Base-by-base conservation (phyloP, 768 basidiomycete species). In the Macrocybe gigantea region DNA sequence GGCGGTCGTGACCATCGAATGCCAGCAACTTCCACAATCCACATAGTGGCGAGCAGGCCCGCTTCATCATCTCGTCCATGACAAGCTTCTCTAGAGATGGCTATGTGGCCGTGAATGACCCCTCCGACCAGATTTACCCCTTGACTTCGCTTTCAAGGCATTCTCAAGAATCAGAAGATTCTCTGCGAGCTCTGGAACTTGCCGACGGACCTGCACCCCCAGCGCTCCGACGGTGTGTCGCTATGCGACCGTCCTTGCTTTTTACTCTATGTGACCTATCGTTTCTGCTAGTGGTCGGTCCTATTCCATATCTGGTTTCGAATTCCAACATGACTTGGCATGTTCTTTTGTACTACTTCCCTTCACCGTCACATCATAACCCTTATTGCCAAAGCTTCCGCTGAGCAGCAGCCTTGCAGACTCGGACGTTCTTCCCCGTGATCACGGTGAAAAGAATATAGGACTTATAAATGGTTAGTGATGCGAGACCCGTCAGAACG, bases 171-270 rank as follows among this genome's bases (percentile, higher is more conserved):
- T 92, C 90, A 1, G 75, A 79, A 38, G 81, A 83, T 46, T 89
- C 88, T 11, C 68, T 94, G 47, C 79, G 88, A 47, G 85, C 85
- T 29, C 71, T 94, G 22, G 92, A 94, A 65, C 68, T 90, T 45
- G 76, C 82, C 0, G 81, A 88, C 45, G 85, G 82, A 5, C 79
- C 82, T 22, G 22, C 22, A 22, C 22, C n/a, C n/a, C n/a, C 22
- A 22, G 4, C 22, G 4, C 22, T 22, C 22, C 22, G 22, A 22
- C 22, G 22, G 14, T 37, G 45, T 10, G n/a, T 12, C 35, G 32
- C n/a, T 31, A 41, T 30, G 6, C 40, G 41, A 7, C 22, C 38
- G 38, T 38, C 5, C 30, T 12, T 30, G 12, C 14, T 29, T 30
- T 22, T 42, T 35, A 38, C 35, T 46, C 14, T 7, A 36, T 12